Evolutionary conservation across 139 green algal species (phyloP).

Genomic region (Chlorella sorokiniana): DNA sequence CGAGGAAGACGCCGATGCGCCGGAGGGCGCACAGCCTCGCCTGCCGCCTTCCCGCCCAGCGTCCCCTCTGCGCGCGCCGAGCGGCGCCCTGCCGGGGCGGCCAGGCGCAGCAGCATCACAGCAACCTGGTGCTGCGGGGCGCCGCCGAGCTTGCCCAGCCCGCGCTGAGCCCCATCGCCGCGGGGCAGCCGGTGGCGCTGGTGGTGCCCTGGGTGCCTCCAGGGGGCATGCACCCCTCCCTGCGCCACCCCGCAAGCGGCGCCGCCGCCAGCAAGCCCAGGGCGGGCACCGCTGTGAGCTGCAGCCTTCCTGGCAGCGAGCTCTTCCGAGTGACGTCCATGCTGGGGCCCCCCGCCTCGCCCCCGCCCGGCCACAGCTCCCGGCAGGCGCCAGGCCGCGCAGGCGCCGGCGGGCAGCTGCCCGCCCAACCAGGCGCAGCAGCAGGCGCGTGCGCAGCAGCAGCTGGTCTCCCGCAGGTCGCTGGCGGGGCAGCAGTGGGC

Average conservation of each 20-base stretch:
- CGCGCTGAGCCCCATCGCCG: background rate
- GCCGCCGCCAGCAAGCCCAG: background rate
- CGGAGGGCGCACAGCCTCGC: too few species aligned
- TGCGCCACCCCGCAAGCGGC: background rate
- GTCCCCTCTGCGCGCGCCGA: background rate
- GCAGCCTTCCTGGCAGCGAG: background rate
- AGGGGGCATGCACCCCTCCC: background rate
- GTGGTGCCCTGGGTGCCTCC: background rate
- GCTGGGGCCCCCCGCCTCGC: background rate
- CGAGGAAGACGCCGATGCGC: background rate
- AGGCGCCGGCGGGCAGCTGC: background rate
- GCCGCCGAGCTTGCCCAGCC: background rate
- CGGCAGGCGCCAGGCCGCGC: background rate
- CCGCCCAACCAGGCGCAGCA: background rate
- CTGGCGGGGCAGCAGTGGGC: background rate
- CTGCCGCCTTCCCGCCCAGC: background rate
- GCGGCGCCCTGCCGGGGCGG: background rate
- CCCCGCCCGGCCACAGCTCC: background rate
- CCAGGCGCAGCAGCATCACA: background rate
- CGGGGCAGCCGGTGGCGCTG: background rate
- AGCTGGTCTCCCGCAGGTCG: background rate
- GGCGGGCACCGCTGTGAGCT: background rate
- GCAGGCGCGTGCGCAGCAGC: slow-evolving; percentile 3
- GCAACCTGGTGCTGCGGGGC: background rate
- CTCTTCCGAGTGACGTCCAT: background rate